A percentile compares a stretch with the other conserved stretches of the same genome.
Conservation (phyloP, 2,329 filamentous ascomycete genomes). For the Endothia cerciana region DNA sequence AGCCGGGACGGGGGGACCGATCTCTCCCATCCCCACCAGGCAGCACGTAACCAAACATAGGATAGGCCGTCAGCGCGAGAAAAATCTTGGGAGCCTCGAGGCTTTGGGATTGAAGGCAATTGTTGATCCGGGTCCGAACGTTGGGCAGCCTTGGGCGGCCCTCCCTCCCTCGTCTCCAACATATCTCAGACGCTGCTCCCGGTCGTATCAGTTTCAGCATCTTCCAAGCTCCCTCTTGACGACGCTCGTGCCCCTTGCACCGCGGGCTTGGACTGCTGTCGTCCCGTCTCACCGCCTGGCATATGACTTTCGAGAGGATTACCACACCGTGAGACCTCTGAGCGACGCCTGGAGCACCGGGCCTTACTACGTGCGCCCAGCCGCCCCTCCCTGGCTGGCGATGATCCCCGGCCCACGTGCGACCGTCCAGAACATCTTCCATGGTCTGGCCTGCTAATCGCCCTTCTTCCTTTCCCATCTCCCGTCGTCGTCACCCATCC, state of each 20-base stretch:
- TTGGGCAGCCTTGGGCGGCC: neutral
- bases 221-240: conserved; percentile 9
- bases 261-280: conserved; percentile 2
- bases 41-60: neutral
- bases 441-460: too few relatives aligned
- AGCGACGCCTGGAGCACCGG: too few relatives aligned
- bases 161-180: conserved; percentile 15
- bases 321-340: neutral
- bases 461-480: too few relatives aligned
- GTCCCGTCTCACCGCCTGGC: conserved; percentile 11
- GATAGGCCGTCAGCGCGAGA: too few relatives aligned
- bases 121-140: neutral
- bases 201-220: conserved; percentile 33
- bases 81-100: too few relatives aligned
- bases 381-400: too few relatives aligned
- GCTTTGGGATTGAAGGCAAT: neutral
- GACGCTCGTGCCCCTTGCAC: conserved; percentile 3
- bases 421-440: too few relatives aligned
- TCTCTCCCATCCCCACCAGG: too few relatives aligned
- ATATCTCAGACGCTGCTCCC: conserved; percentile 32
- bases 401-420: too few relatives aligned
- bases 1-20: too few relatives aligned
- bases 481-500: too few relatives aligned
- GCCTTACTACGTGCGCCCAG: too few relatives aligned
- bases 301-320: neutral